phyloP scores from a whole-genome alignment of 306 rosid genomes.

The Geum urbanum region DNA sequence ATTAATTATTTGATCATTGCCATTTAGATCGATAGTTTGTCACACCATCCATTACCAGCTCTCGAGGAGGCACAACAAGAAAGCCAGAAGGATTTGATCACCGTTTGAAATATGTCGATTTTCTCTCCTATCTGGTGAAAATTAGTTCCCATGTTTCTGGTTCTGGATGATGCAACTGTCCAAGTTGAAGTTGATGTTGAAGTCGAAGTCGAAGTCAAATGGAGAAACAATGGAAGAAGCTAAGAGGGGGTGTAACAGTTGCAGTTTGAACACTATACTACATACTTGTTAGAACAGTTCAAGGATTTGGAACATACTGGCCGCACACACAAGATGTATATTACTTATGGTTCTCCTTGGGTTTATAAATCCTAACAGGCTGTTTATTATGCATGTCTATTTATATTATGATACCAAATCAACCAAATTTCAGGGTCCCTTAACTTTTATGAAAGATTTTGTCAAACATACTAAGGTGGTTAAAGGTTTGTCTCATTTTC shows the following conservation, averaged over 20 bases:
- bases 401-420: background rate
- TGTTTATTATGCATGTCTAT: background rate
- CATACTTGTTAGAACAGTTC: background rate
- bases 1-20: conserved; percentile 12
- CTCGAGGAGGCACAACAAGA: conserved; percentile 20
- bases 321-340: background rate
- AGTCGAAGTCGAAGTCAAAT: no score
- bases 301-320: background rate
- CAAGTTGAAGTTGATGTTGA: no score
- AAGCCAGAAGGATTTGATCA: background rate
- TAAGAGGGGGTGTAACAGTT: no score
- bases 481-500: no score
- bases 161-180: conserved; percentile 3
- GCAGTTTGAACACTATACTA: background rate
- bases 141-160: background rate
- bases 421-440: background rate
- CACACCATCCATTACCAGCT: conserved; percentile 29
- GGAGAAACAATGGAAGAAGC: background rate
- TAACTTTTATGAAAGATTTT: no score
- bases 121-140: background rate
- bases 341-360: background rate
- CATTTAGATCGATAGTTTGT: conserved; percentile 36
- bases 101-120: no score
- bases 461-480: no score
- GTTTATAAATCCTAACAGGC: background rate